phyloP scores from a whole-genome alignment of 805 yeast genomes.

The Metschnikowia shivogae region DNA sequence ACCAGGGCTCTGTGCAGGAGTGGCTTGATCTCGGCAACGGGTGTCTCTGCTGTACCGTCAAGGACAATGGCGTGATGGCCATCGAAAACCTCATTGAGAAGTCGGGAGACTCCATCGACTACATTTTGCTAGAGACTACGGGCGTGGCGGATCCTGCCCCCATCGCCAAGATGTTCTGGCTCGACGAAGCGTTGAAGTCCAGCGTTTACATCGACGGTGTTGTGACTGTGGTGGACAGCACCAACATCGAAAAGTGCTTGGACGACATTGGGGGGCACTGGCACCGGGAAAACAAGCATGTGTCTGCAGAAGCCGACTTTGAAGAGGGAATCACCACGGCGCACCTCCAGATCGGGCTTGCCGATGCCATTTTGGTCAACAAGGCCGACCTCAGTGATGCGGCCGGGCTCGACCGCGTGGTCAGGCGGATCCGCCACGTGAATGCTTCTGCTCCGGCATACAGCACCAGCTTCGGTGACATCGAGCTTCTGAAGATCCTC shows the following conservation, averaged over 20 bases:
- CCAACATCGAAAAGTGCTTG: constrained; percentile 59
- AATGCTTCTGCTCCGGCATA: constrained; percentile 67
- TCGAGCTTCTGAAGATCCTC: constrained; percentile 60
- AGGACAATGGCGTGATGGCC: constrained; percentile 91
- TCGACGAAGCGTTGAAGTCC: constrained; percentile 82
- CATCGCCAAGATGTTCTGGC: constrained; percentile 95
- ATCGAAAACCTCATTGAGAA: constrained; percentile 80
- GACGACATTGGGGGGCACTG: constrained; percentile 72
- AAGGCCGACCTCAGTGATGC: constrained; percentile 56
- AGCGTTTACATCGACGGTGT: constrained; percentile 89
- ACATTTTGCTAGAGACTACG: constrained; percentile 89
- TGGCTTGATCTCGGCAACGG: constrained; percentile 98
- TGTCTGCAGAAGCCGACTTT: constrained; percentile 21
- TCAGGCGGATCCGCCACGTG: constrained; percentile 44
- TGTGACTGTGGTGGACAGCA: constrained; percentile 78
- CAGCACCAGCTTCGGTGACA: constrained; percentile 69
- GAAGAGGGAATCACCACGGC: constrained; percentile 67
- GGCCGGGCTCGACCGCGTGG: constrained; percentile 29
- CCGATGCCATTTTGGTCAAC: constrained; percentile 78
- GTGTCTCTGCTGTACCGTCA: constrained; percentile 93
- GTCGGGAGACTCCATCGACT: constrained; percentile 72
- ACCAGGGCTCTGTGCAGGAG: constrained; percentile 61
- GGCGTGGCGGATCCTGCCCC: constrained; percentile 99
- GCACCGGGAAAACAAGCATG: constrained; percentile 43
- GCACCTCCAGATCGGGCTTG: constrained; percentile 82